Base-by-base conservation (phyloP, 495 filamentous ascomycete species). In the Podospora australis region DNA sequence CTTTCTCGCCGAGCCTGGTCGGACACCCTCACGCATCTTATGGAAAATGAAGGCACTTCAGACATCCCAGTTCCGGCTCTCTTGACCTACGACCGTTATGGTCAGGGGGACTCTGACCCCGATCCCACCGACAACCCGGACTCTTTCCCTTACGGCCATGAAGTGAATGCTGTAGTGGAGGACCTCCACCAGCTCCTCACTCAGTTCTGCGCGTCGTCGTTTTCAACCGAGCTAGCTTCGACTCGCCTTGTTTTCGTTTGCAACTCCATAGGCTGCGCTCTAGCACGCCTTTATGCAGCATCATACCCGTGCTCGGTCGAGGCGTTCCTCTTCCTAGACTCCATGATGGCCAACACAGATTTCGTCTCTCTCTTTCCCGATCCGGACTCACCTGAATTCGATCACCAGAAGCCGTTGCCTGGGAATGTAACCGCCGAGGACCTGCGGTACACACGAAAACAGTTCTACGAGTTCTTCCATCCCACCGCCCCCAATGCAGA, bases 11-110 rank as follows among this genome's bases (percentile, higher is more conserved):
- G 65, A 0, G 59, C 63, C 23, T 84, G 81, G 80, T 29, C 55
- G 4, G 63, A 67, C 1, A 53, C 71, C 9, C 72, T 83, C 38
- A 23, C 58, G 2, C 49, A 63, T n/a, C 56, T 82, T 11, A 55
- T 72, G 44, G 45, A 52, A 35, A 44, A 63, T 16, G 56, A 57
- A 25, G 49, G 34, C 4, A 21, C 39, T 7, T 26, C 53, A 13
- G 44, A 51, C 7, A 59, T 57, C 17, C 75, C 78, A 7, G 59
- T 71, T 6, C 57, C 62, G 3, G 40, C 57, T 3, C 66, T 82
- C 22, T 70, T 86, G 3, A 71, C 71, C 38, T 84, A 83, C 54
- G 82, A 86, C 63, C 78, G 82, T 30, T 83, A 71, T 54, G 80
- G 81, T 23, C 80, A 84, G 57, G 81, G 80, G 4, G 55, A 70